phyloP scores from a whole-genome alignment of 2,329 filamentous ascomycete genomes.

The Hypoxylon sp. region DNA sequence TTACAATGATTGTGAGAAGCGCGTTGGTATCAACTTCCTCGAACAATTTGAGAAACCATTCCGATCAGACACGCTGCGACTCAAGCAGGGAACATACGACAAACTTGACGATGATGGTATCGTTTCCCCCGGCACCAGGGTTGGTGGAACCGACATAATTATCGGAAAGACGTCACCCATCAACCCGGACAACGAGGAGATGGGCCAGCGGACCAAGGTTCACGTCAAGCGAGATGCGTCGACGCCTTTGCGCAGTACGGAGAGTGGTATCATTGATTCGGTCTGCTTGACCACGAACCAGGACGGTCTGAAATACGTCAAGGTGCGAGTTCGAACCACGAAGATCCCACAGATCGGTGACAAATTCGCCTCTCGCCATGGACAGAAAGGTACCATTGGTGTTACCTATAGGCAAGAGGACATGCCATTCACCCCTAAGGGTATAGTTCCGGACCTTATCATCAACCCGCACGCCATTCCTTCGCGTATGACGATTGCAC shows the following conservation, averaged over 20 bases:
- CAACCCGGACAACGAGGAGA: conserved; percentile 89
- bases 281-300: conserved; percentile 95
- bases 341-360: conserved; percentile 99
- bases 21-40: conserved; percentile 90
- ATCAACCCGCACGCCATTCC: conserved; percentile 99
- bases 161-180: conserved; percentile 98
- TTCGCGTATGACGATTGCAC: conserved; percentile 99
- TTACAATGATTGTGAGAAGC: conserved; percentile 97
- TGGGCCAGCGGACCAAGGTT: conserved; percentile 88
- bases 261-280: conserved; percentile 95
- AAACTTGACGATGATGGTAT: conserved; percentile 98
- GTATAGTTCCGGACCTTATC: conserved; percentile 93
- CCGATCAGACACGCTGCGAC: conserved; percentile 84
- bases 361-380: conserved; percentile 99
- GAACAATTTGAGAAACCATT: conserved; percentile 97
- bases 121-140: conserved; percentile 90
- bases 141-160: conserved; percentile 98
- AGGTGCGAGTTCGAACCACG: conserved; percentile 95
- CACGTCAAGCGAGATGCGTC: conserved; percentile 97
- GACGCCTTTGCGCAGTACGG: conserved; percentile 92
- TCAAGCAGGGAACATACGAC: conserved; percentile 96
- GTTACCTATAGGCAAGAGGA: conserved; percentile 98
- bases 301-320: conserved; percentile 94
- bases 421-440: conserved; percentile 96
- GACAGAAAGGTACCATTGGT: conserved; percentile 99